Evolutionary conservation across 2,329 filamentous ascomycete genomes (phyloP).

Genomic region (Colletotrichum eleusines): DNA sequence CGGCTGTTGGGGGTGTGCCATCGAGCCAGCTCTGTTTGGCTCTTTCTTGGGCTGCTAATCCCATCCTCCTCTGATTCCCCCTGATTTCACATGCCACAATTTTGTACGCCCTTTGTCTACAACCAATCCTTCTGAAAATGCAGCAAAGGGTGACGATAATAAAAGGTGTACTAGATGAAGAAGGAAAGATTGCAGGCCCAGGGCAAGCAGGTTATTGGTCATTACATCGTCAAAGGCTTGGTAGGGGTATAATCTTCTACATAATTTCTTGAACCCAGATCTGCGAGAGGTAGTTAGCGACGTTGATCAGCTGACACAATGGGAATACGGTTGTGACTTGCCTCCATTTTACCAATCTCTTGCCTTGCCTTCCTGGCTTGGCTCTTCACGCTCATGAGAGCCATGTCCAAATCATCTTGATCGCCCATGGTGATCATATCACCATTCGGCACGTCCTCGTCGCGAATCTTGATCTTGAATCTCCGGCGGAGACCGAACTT

Average conservation of each 20-base stretch:
- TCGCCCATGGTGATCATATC: slow-evolving; percentile 99
- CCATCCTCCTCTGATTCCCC: neutral
- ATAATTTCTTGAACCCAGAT: slow-evolving; percentile 61
- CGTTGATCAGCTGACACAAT: neutral
- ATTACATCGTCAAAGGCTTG: slow-evolving; percentile 47
- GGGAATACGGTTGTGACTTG: slow-evolving; percentile 63
- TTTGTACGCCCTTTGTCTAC: slow-evolving; percentile 40
- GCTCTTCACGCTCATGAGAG: slow-evolving; percentile 76
- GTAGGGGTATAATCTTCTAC: slow-evolving; percentile 50
- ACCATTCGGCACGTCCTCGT: slow-evolving; percentile 80
- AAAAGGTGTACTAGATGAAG: slow-evolving; percentile 23
- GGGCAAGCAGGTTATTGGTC: slow-evolving; percentile 47
- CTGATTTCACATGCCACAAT: neutral
- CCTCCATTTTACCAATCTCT: slow-evolving; percentile 95
- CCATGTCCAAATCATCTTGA: slow-evolving; percentile 94
- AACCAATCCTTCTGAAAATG: slow-evolving; percentile 37
- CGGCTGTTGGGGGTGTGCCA: slow-evolving; percentile 38
- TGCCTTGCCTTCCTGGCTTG: slow-evolving; percentile 78
- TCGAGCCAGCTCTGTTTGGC: slow-evolving; percentile 43
- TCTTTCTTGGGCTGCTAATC: slow-evolving; percentile 11
- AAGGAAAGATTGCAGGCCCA: slow-evolving; percentile 34
- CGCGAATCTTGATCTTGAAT: slow-evolving; percentile 90
- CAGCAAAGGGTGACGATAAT: slow-evolving; percentile 27
- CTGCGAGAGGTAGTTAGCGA: slow-evolving; percentile 50
- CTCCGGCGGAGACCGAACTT: slow-evolving; percentile 84